Evolutionary conservation across 352 stramenopile genomes (phyloP).

Genomic region (Pseudoperonospora humuli): DNA sequence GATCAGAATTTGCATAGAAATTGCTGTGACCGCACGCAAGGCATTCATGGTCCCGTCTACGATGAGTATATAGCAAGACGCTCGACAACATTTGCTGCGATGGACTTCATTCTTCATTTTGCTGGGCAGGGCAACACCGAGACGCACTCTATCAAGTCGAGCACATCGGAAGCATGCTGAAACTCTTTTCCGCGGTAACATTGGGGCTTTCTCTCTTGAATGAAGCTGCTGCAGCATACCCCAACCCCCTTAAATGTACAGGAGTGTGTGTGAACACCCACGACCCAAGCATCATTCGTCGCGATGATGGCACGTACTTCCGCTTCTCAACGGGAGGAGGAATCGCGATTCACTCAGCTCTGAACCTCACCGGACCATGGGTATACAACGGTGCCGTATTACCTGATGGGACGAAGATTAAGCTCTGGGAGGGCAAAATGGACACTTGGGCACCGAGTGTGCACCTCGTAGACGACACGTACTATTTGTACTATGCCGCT

Average conservation of each 20-base stretch:
- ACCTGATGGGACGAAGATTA: constrained; percentile 18
- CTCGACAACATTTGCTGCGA: too few species aligned
- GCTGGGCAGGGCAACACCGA: too few species aligned
- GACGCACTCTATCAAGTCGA: too few species aligned
- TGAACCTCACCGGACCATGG: constrained; percentile 12
- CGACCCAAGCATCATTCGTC: constrained; percentile 22
- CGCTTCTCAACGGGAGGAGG: constrained; percentile 19
- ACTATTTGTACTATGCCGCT: constrained; percentile 25
- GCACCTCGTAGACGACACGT: constrained; percentile 17
- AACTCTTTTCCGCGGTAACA: too few species aligned
- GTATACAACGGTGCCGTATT: constrained; percentile 16
- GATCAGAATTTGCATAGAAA: too few species aligned
- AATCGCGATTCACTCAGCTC: constrained; percentile 14
- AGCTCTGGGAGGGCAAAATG: constrained; percentile 21
- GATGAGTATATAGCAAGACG: too few species aligned
- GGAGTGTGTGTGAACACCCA: constrained; percentile 19
- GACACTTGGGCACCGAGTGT: constrained; percentile 15
- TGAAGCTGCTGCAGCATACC: neutral
- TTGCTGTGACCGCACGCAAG: too few species aligned
- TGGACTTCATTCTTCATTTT: too few species aligned
- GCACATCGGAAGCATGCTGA: too few species aligned
- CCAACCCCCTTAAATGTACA: constrained; percentile 7
- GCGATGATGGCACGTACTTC: constrained; percentile 22
- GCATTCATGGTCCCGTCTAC: too few species aligned
- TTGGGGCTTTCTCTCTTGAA: too few species aligned